These are phyloP conservation scores for Brassica hybrid DNA, from an alignment of 441 rosid genomes.

Conservation along the genomic window DNA sequence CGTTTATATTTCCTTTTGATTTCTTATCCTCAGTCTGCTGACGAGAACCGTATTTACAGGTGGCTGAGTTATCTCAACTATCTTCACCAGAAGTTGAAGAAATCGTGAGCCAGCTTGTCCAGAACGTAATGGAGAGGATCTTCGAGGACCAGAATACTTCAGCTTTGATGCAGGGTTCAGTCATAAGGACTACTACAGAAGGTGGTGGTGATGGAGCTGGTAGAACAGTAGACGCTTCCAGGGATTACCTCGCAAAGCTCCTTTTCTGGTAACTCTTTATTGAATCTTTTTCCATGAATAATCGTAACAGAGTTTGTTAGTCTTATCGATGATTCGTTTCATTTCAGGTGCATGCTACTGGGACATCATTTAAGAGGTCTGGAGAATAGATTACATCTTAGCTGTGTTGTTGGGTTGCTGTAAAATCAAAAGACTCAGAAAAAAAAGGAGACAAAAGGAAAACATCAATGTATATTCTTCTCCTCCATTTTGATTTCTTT, in stretches of 20 bases:
- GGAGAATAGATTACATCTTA: slow-evolving; percentile 84
- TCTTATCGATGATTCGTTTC: background rate
- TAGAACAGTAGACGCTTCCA: slow-evolving; percentile 59
- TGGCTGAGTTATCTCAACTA: slow-evolving; percentile 74
- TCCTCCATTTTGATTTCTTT: slow-evolving; percentile 28
- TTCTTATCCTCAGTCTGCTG: slow-evolving; percentile 14
- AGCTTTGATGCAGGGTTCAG: slow-evolving; percentile 44
- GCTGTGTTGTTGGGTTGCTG: slow-evolving; percentile 78
- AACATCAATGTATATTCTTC: slow-evolving; percentile 53
- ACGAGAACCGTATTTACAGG: slow-evolving; percentile 45
- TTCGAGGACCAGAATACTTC: slow-evolving; percentile 49
- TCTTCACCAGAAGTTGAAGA: slow-evolving; percentile 83
- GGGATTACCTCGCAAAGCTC: slow-evolving; percentile 85
- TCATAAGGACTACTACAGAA: slow-evolving; percentile 36
- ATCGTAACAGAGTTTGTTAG: slow-evolving; percentile 2
- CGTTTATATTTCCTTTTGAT: background rate
- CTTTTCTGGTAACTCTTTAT: slow-evolving; percentile 69
- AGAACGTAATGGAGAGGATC: slow-evolving; percentile 54
- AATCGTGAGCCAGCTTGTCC: slow-evolving; percentile 79
- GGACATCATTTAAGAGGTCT: slow-evolving; percentile 84
- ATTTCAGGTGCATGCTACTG: slow-evolving; percentile 71
- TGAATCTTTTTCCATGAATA: background rate
- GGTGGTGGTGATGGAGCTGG: slow-evolving; percentile 50
- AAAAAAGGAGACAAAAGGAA: slow-evolving; percentile 18
- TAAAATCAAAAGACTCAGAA: slow-evolving; percentile 38